Base-by-base conservation (phyloP, 257 asterid species). In the Ehretia macrophylla region DNA sequence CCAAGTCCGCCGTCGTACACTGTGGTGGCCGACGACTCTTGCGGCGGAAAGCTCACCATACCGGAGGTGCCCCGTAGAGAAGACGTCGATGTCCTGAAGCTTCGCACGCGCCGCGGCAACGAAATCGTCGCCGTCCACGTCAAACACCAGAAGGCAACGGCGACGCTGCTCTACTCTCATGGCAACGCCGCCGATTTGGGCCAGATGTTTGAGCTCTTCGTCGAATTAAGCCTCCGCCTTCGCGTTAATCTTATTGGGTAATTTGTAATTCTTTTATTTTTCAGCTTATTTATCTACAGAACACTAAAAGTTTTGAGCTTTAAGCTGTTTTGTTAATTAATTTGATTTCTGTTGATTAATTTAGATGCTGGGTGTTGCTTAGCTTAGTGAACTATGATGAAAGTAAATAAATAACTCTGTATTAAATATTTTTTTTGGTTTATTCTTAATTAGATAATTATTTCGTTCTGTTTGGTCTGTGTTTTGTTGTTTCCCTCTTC, bases 131-230 rank as follows among this genome's bases (percentile, higher is more conserved):
- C 97, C 32, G 85, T 87, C 51, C 91, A 85, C 74, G 84, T 93
- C 77, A 76, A 73, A 60, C 95, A 89, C 70, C 92, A 94, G 1
- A 89, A 87, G 77, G 94, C 99, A 35, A 77, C 81, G 12, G 85
- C 94, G 13, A 93, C 99, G 1, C 66, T 93, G 76, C 92, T 93
- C 10, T 93, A 93, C 62, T 93, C 97, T 46, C 99, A 93, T 65
- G 96, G 99, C 10, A 93, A 93, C 83, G 99, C 97, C 63, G 97
- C 99, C 50, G 99, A 93, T 77, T 81, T 93, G 77, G 96, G 97
- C 4, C 99, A 93, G 96, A 93, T 93, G 99, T 93, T 77, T 72
- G 97, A 93, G 83, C 96, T 93, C 55, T 87, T 89, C 73, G 94
- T 89, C 20, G 97, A 93, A 80, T 79, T 89, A 63, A 93, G 95